Evolutionary conservation across 2,329 filamentous ascomycete species (phyloP), one percentile per base, ranked within the genome.

Genomic region (Cylindrodendrum hubeiense): DNA sequence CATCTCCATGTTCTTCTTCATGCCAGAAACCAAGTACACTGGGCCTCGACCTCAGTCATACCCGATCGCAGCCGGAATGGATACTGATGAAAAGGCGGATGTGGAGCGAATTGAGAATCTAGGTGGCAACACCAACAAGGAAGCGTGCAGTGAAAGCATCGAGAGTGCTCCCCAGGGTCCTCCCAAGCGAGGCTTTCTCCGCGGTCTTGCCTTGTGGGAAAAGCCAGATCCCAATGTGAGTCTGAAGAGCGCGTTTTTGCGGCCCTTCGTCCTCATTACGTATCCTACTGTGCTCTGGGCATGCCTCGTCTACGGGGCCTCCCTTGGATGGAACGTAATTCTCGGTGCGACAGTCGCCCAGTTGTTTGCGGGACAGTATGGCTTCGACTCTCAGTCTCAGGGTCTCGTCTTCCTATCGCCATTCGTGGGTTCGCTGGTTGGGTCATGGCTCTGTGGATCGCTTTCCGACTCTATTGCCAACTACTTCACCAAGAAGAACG

Each of bases 311-410:
- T 60, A 65, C 8, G 62, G 62, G 9, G 30, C 44, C 4, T 60
- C 62, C 7, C 62, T 65, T 10, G 62, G 55, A 24, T 65, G 62
- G 62, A 65, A 65, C 28, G 62, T 60, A 10, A 65, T 65, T n/a
- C 49, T 65, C n/a, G 62, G 55, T 2, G 55, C 56, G 9, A 60
- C 56, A 10, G 56, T 65, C n/a, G 62, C 55, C 7, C 62, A 65
- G 24, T 56, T 65, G 3, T 65, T 65, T 26, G 62, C 62, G 1
- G 28, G 22, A 5, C 62, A 59, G 19, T 65, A 65, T 17, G 62
- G 55, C 12, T 65, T 65, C 26, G 50, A 56, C 33, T 65, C 62
- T 13, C 50, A 60, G 33, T 50, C 55, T 7, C 54, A 65, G n/a
- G 62, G 62, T 5, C 43, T 65, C 2, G 56, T 65, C 21, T 65